Base-by-base conservation (phyloP, 2,329 filamentous ascomycete genomes). In the Clonostachys sp. region DNA sequence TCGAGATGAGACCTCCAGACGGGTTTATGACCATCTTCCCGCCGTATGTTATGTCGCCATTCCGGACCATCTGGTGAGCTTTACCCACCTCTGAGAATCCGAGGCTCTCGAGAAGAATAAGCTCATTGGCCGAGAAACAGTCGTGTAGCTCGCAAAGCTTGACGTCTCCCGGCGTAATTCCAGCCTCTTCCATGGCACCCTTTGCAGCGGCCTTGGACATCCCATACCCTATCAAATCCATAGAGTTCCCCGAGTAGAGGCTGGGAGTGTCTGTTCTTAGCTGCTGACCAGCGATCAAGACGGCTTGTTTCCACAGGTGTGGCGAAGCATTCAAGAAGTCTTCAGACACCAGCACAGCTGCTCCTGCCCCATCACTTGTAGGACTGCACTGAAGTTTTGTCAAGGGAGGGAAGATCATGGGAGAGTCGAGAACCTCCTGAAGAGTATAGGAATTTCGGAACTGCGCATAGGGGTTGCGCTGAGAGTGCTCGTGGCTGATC, bases 71-170 rank as follows among this genome's bases (percentile, higher is more conserved):
- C 36, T 39, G 10, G 4, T 18, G 17, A 8, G 14, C 36, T 18
- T 39, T 39, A 12, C 36, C 36, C 17, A 42, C 49, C 16, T 50
- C 49, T 16, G 50, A 49, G 30, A 62, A 50, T 2, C 55, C 59
- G 2, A 62, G 43, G 2, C 51, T 53, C 20, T 62, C 59, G 17
- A 61, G 48, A 3, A 53, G 48, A 2, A 56, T 42, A 42, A 62
- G 43, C 48, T 60, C 55, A 45, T 62, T 62, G 6, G 59, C 55
- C 2, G 57, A 53, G 48, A 62, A 62, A 50, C 59, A 62, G 49
- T 62, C 59, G 41, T 62, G 59, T 8, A 62, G 50, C 47, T 62
- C 59, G 42, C 50, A 53, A 14, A 61, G 57, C 14, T 34, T 46
- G 13, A 62, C 48, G 17, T 60, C 48, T n/a, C 45, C 40, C 10